Evolutionary conservation across 306 rosid species (phyloP), one percentile per base, ranked within the genome.

Genomic region (Albizia julibrissin): DNA sequence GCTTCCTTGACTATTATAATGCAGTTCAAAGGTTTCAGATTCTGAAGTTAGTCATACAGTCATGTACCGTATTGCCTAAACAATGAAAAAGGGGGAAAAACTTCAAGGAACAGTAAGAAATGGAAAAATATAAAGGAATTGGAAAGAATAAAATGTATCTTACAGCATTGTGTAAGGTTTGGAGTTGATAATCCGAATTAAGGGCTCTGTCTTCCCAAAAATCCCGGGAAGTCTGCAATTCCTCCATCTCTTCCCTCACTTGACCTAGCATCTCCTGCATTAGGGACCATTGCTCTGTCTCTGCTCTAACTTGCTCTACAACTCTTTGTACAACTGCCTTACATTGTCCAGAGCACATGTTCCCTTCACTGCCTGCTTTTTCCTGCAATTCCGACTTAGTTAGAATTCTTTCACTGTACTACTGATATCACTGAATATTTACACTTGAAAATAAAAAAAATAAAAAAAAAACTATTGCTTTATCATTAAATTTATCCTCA

Each of bases 201-300:
- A 75, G 68, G 40, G 97, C 96, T 3, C 76, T 90, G 62, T 89
- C 92, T 92, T 95, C 93, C 99, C 97, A 95, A 76, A 89, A 91
- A 80, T 90, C 89, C 15, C 99, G 92, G 71, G 96, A 95, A 85
- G 95, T 88, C 49, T 95, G 97, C 84, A 95, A 79, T 73, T 91
- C 96, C 83, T 91, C 97, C 93, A 93, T 95, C 86, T 95, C 99
- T 83, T 91, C 91, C 87, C 92, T 95, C 47, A 93, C 99, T 82
- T 87, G 92, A 37, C 88, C 88, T 8, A 95, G 89, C 94, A 95
- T 95, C 85, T 83, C 92, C 79, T 95, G 99, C 98, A 95, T 95
- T 79, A 91, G 96, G n/a, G 99, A 95, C 99, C 99, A 95, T 50
- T 95, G 99, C 82, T 92, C 97, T 12, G 94, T 92, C 87, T 95